Evolutionary conservation across 148 eudicot genomes (phyloP).

Genomic region (Nepenthes gracilis): DNA sequence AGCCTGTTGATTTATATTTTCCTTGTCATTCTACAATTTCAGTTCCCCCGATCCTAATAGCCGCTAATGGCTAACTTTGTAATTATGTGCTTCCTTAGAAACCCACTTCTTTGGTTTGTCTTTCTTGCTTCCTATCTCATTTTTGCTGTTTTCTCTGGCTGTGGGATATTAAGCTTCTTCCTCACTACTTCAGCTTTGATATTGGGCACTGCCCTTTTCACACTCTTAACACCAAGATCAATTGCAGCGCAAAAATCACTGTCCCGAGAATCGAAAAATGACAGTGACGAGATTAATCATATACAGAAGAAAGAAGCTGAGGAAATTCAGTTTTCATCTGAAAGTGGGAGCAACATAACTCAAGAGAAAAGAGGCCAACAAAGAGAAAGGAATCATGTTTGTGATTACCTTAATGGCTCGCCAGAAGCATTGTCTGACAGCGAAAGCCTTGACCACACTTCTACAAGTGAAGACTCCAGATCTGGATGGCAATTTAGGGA

Average conservation of each 20-base stretch:
- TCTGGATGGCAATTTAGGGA: constrained; percentile 31
- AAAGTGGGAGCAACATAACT: too few species aligned
- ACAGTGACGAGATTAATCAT: background rate
- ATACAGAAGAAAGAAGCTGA: too few species aligned
- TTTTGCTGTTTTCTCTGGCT: constrained; percentile 13
- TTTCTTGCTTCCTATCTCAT: constrained; percentile 20
- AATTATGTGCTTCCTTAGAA: constrained; percentile 14
- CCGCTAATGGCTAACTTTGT: background rate
- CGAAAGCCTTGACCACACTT: constrained; percentile 30
- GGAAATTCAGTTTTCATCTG: too few species aligned
- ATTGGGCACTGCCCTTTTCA: constrained; percentile 15
- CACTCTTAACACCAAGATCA: constrained; percentile 14
- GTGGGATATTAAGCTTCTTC: constrained; percentile 18
- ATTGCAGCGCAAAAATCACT: background rate
- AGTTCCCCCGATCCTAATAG: background rate
- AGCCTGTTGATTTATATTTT: too few species aligned
- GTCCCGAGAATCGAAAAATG: background rate
- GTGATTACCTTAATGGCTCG: too few species aligned
- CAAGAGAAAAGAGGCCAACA: constrained; percentile 2
- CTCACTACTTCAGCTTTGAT: constrained; percentile 25
- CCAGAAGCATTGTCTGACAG: constrained; percentile 26
- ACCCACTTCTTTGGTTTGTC: constrained; percentile 27
- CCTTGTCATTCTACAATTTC: background rate
- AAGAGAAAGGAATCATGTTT: background rate
- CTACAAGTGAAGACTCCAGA: constrained; percentile 31